A percentile compares a stretch with the other conserved stretches of the same genome.
Evolutionary conservation across 208 protist genomes (phyloP).

Genomic region (Trypanosoma avium): DNA sequence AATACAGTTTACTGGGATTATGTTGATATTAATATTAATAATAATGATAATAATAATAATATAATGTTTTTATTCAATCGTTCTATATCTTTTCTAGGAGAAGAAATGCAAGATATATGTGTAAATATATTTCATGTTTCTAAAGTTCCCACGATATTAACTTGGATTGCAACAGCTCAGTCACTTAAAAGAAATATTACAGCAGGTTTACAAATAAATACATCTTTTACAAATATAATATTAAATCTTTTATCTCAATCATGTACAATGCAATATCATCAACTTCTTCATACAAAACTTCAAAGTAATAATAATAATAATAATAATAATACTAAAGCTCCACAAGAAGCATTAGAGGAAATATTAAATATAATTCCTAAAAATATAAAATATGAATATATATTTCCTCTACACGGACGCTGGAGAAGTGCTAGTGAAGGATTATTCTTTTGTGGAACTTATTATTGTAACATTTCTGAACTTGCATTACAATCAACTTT

Average conservation of each 20-base stretch:
- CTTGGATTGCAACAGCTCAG: constrained; percentile 41
- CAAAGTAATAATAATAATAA: background rate
- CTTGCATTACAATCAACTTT: constrained; percentile 11
- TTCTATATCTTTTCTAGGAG: constrained; percentile 26
- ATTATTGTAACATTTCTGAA: constrained; percentile 35
- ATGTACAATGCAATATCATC: constrained; percentile 34
- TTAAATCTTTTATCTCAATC: constrained; percentile 33
- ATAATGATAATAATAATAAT: background rate
- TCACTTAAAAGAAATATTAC: constrained; percentile 11
- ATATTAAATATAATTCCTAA: constrained; percentile 2
- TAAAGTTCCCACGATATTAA: constrained; percentile 30
- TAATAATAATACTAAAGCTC: background rate
- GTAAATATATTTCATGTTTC: constrained; percentile 34
- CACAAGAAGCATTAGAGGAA: constrained; percentile 11
- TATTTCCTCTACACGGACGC: constrained; percentile 23
- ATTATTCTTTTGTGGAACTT: constrained; percentile 52
- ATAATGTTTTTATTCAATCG: background rate
- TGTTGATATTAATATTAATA: background rate
- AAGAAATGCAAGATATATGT: constrained; percentile 18
- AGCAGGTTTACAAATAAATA: constrained; percentile 10
- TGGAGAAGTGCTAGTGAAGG: constrained; percentile 27
- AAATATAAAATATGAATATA: background rate
- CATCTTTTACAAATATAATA: constrained; percentile 22
- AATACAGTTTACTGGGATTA: constrained; percentile 51
- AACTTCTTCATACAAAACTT: constrained; percentile 12